A percentile compares a stretch with the other conserved stretches of the same genome.
Conservation (phyloP, 1,139 yeast genomes). For the Sugiyamaella grinbergsii region DNA sequence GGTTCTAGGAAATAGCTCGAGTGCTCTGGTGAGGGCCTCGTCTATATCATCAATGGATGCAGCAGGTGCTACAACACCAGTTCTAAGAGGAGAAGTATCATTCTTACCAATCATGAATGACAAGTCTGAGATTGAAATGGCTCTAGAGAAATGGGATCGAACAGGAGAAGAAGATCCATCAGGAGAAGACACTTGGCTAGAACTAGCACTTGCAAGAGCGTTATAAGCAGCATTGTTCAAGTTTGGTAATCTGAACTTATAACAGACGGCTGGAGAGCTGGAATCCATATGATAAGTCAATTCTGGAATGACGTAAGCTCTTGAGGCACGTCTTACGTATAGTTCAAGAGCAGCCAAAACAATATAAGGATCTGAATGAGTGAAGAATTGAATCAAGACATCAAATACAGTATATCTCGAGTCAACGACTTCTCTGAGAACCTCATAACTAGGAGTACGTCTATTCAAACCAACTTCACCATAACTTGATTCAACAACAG, state of each 20-base stretch:
- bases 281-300: slow-evolving; percentile 61
- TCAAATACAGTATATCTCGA: slow-evolving; percentile 96
- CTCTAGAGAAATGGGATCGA: slow-evolving; percentile 54
- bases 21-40: slow-evolving; percentile 73
- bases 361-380: slow-evolving; percentile 81
- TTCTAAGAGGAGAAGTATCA: slow-evolving; percentile 65
- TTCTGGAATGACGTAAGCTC: slow-evolving; percentile 88
- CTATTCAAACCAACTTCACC: slow-evolving; percentile 77
- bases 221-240: slow-evolving; percentile 59
- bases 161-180: slow-evolving; percentile 38
- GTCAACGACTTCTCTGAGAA: slow-evolving; percentile 88
- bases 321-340: slow-evolving; percentile 92
- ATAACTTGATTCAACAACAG: slow-evolving; percentile 81
- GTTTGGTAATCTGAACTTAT: slow-evolving; percentile 90
- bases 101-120: slow-evolving; percentile 75
- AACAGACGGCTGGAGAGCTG: slow-evolving; percentile 69
- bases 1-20: slow-evolving; percentile 63
- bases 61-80: slow-evolving; percentile 85
- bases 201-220: slow-evolving; percentile 30
- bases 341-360: slow-evolving; percentile 97
- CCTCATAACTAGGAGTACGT: slow-evolving; percentile 76
- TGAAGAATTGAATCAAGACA: slow-evolving; percentile 88
- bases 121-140: slow-evolving; percentile 89
- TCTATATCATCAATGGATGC: slow-evolving; percentile 87
- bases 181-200: slow-evolving; percentile 28